Evolutionary conservation across 2,329 filamentous ascomycete genomes (phyloP), one percentile per base, ranked within the genome.

Genomic region (Pseudocercospora crystallina): DNA sequence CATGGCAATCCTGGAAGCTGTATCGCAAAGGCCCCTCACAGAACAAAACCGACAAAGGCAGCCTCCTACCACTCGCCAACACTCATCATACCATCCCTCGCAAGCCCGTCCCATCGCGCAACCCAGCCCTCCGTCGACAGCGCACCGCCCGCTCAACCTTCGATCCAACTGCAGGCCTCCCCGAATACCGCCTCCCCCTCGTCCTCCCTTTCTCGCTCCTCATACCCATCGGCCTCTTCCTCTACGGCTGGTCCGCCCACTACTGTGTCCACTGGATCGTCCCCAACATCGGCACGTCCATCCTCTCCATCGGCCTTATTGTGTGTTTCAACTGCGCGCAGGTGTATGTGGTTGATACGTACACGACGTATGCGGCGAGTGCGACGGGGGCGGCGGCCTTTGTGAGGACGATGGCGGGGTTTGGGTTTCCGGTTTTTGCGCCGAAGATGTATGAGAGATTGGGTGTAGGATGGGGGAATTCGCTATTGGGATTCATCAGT

Each of bases 351-450:
- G 71, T 78, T 8, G 75, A 78, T 35, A 61, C 67, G 1, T 81
- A 79, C 51, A 68, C 71, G 0, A 71, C 75, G 3, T 73, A 79
- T 56, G 73, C 75, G 0, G 74, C 72, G 1, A 76, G 72, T 30
- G 78, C 78, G 0, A 67, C 74, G 13, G 76, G 76, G 5, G 43
- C 43, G 1, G 57, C 67, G 13, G 76, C 75, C 40, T 74, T 80
- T 42, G 56, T 76, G 9, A 61, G 63, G 8, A 78, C 73, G 7
- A 57, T 80, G 37, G 65, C 70, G 2, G 77, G 75, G 0, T 79
- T 79, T 53, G 54, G 71, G 8, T 80, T 80, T 38, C 78, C 78
- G 0, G 55, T 80, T 0, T 79, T 80, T 51, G 75, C 74, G 0
- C 75, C 76, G 0, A 53, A 45, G 3, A 70, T 73, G 66, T 74